Evolutionary conservation across 306 rosid species (phyloP).

Genomic region (Corylus heterophylla): DNA sequence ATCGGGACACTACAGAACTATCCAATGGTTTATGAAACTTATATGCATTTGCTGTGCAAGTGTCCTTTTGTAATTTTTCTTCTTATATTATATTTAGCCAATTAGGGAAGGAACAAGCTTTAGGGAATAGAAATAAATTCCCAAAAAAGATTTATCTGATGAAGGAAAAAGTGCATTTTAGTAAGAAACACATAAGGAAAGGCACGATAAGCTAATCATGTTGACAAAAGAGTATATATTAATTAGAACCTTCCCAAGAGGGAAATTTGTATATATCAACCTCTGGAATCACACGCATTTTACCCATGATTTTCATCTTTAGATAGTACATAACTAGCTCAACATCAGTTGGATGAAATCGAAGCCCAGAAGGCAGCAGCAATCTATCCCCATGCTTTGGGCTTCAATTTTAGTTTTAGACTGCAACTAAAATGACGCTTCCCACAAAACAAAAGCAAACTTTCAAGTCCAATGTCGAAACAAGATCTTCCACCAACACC

Average conservation of each 20-base stretch:
- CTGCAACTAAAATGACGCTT: background rate
- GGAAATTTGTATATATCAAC: constrained; percentile 58
- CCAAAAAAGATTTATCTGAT: constrained; percentile 50
- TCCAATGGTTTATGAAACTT: no score
- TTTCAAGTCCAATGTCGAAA: no score
- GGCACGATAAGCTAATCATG: background rate
- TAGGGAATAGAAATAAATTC: background rate
- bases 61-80: no score
- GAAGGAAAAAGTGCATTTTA: background rate
- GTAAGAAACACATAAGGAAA: constrained; percentile 6
- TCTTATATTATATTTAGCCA: no score
- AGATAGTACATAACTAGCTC: constrained; percentile 48
- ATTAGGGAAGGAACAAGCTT: no score
- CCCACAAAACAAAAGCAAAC: background rate
- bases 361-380: constrained; percentile 58
- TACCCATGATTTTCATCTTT: constrained; percentile 56
- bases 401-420: background rate
- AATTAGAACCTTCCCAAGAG: constrained; percentile 60
- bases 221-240: background rate
- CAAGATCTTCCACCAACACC: no score
- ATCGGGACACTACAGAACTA: no score
- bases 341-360: constrained; percentile 65
- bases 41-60: no score
- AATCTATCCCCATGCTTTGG: background rate
- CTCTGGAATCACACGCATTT: constrained; percentile 48